Evolutionary conservation across 495 filamentous ascomycete species (phyloP), one percentile per base, ranked within the genome.

Genomic region (Tuber umbilicatum): DNA sequence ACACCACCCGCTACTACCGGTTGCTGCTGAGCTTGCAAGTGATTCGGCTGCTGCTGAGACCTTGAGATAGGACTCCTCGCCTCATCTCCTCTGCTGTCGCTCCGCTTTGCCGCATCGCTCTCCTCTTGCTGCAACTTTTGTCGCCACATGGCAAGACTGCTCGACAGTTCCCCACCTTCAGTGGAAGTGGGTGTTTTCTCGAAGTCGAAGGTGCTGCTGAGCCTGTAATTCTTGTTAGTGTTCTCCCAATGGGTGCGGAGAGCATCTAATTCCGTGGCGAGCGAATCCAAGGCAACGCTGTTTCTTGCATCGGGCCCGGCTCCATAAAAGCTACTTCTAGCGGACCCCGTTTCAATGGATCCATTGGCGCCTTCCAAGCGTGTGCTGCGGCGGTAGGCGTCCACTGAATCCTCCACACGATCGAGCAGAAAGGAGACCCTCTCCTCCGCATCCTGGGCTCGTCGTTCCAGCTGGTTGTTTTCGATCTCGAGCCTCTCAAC

Each of bases 361-460:
- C 80, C 80, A 41, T 76, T 80, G 17, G 73, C 64, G 41, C 74
- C 77, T 16, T 81, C 80, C 35, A 76, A 73, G 38, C 81, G 76
- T 14, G 77, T 80, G 47, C 69, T 78, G 69, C 95, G 90, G 68
- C 95, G 91, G 83, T 97, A 97, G 80, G 94, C 95, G 83, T 94
- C 94, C 23, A 99, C 95, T 3, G 93, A 96, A 21, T 89, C 89
- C 81, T 94, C 94, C 42, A 99, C 93, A 80, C 97, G 94, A 82
- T 98, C 93, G 39, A 99, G 88, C 35, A 98, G 89, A 82, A 97
- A 89, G 60, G 91, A 92, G 69, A 98, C 96, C 79, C 94, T 96
- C 68, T 93, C 89, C 84, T 99, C 95, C 19, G 95, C 95, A 81
- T 97, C 94, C 42, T 89, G 85, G 16, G 94, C 94, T 50, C 94